phyloP scores from a whole-genome alignment of 1,284 basidiomycete genomes.

The Ustilago hordei region DNA sequence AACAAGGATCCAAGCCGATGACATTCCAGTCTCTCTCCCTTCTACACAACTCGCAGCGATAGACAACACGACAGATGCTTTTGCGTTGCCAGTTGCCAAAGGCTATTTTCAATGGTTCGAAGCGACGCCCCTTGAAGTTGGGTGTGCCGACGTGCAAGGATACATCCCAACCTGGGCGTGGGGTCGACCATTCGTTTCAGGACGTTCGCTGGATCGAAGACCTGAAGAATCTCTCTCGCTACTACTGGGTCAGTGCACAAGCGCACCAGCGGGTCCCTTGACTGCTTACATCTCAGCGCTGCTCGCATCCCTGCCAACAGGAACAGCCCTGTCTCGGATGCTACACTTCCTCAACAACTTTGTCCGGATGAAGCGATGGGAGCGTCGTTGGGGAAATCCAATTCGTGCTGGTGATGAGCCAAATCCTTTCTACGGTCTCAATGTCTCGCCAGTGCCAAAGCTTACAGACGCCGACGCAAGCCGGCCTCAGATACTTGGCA shows the following conservation, averaged over 20 bases:
- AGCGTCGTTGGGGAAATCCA: slow-evolving; percentile 66
- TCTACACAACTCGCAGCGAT: neutral
- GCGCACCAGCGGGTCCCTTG: slow-evolving; percentile 67
- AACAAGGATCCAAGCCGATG: neutral
- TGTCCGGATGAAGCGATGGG: slow-evolving; percentile 62
- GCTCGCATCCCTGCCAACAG: slow-evolving; percentile 61
- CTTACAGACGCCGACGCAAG: neutral
- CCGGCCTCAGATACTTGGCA: slow-evolving; percentile 49
- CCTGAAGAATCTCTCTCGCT: slow-evolving; percentile 63
- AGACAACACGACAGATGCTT: slow-evolving; percentile 23
- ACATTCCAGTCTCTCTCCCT: neutral
- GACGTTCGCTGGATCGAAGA: slow-evolving; percentile 49
- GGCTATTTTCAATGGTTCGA: slow-evolving; percentile 69
- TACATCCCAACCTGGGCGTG: slow-evolving; percentile 70
- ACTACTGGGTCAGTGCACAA: slow-evolving; percentile 68
- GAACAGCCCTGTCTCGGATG: slow-evolving; percentile 55
- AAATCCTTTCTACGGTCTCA: slow-evolving; percentile 65
- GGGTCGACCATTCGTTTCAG: slow-evolving; percentile 64
- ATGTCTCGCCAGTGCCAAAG: slow-evolving; percentile 29
- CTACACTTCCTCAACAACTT: slow-evolving; percentile 63
- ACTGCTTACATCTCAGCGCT: slow-evolving; percentile 66
- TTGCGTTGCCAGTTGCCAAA: slow-evolving; percentile 17
- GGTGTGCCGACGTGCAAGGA: slow-evolving; percentile 65
- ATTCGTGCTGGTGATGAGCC: slow-evolving; percentile 67
- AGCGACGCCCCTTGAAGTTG: slow-evolving; percentile 67